Evolutionary conservation across 345 rosid genomes (phyloP), one percentile per base, ranked within the genome.

Genomic region (Euphorbia pulcherrima): DNA sequence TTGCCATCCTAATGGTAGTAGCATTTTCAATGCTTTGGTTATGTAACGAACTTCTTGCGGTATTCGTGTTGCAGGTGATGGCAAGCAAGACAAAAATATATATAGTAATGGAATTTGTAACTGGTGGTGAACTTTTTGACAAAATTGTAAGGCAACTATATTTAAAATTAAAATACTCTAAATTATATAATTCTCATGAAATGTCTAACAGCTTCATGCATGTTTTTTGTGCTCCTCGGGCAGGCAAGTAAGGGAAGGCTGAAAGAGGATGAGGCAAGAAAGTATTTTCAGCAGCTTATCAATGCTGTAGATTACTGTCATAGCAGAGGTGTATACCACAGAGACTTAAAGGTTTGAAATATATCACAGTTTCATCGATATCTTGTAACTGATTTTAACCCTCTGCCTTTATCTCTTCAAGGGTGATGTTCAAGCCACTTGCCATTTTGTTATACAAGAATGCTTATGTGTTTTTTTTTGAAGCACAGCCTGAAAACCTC

Each of bases 91-190:
- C 90, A 6, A 92, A 88, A 74, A 92, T 95, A 68, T 95, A 95
- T 77, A 92, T 95, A 33, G 97, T 95, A 46, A 61, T 95, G 81
- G 92, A 95, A 70, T 88, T 95, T 47, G 93, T 88, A 24, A 92
- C 99, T 56, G 99, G 99, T 35, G 97, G 97, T 28, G 99, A 95
- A 84, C 97, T 94, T 75, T 91, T 95, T 69, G 97, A 95, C 81
- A 90, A 87, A 84, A 95, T 95, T 75, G 99, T 95, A 84, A 86
- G 93, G 17, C 30, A 17, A 16, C 35, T 44, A 8, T 46, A 12
- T 29, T 41, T 23, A 47, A 60, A 70, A 16, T 47, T 1, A 10
- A 17, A 12, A 24, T 53, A 13, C 47, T 21, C 10, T 29, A 35
- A 47, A 46, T 59, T 44, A 44, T 6, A 56, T 62, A 5, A 39